Conservation (phyloP, 1,284 basidiomycete species). For the Hemileia vastatrix region DNA sequence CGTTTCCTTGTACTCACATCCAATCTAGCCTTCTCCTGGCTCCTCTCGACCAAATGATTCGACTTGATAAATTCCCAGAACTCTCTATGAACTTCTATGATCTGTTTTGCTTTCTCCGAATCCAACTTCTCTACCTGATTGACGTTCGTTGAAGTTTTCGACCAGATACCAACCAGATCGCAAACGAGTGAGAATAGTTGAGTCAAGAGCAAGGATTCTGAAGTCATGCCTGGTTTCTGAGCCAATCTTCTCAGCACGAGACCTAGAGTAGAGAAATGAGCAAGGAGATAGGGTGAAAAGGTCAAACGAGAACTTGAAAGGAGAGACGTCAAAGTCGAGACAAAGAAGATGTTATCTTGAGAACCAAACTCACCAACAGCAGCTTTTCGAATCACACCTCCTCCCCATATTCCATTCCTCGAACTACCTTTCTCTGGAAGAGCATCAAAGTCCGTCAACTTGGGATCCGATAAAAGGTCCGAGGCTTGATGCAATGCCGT, state of each 20-base stretch:
- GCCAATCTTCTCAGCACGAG: neutral
- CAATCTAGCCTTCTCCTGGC: too few relatives aligned
- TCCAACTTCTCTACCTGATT: neutral
- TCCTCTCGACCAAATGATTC: conserved; percentile 23
- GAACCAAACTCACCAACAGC: too few relatives aligned
- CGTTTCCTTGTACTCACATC: too few relatives aligned
- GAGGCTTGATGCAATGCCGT: too few relatives aligned
- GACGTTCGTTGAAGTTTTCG: conserved; percentile 1
- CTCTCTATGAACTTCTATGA: conserved; percentile 19
- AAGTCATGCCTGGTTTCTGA: neutral
- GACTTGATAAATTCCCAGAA: conserved; percentile 29
- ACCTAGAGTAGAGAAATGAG: neutral
- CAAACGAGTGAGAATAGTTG: conserved; percentile 30
- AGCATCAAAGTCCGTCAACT: too few relatives aligned
- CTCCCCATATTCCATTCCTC: too few relatives aligned
- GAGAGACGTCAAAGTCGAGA: neutral
- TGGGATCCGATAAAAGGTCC: too few relatives aligned
- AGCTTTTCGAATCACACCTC: too few relatives aligned
- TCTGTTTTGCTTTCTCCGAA: neutral
- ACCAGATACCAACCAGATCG: conserved; percentile 25
- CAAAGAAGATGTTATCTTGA: neutral
- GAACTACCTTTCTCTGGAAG: too few relatives aligned
- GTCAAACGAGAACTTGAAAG: neutral
- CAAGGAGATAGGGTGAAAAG: neutral
- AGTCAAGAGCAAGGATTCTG: conserved; percentile 22